A percentile compares a stretch with the other conserved stretches of the same genome.
phyloP scores from a whole-genome alignment of 169 alveolate species.

The Cardiosporidium cionae region DNA sequence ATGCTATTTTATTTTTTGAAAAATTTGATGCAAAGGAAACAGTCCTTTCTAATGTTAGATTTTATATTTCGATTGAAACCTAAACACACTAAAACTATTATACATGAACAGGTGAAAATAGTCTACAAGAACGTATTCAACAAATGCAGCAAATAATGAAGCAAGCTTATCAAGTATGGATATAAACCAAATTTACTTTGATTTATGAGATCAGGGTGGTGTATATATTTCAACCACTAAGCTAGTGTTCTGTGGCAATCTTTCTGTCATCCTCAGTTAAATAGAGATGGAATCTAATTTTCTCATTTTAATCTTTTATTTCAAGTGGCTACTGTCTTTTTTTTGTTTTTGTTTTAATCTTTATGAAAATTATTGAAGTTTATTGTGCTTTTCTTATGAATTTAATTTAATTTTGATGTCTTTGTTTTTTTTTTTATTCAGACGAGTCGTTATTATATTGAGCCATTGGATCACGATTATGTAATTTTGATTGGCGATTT shows the following conservation, averaged over 20 bases:
- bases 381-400: not conserved
- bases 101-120: too few species aligned
- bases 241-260: too few species aligned
- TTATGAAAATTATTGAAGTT: too few species aligned
- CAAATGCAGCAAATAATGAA: conserved; percentile 11
- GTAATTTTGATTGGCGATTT: conserved; percentile 19
- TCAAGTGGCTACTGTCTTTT: not conserved
- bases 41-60: too few species aligned
- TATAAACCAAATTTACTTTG: not conserved
- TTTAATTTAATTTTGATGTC: not conserved
- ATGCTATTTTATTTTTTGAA: too few species aligned
- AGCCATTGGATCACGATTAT: conserved; percentile 12
- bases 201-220: not conserved
- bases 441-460: not conserved
- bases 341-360: not conserved
- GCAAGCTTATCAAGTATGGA: conserved; percentile 8
- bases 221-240: not conserved
- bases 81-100: too few species aligned
- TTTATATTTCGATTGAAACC: too few species aligned
- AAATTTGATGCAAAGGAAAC: too few species aligned
- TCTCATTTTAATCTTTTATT: not conserved
- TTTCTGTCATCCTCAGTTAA: not conserved
- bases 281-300: not conserved
- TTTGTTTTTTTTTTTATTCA: not conserved
- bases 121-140: conserved; percentile 24